Percentiles rank a stretch among this genome's conserved stretches.
Conservation (phyloP, 2,329 filamentous ascomycete species). For the Botrytis elliptica region DNA sequence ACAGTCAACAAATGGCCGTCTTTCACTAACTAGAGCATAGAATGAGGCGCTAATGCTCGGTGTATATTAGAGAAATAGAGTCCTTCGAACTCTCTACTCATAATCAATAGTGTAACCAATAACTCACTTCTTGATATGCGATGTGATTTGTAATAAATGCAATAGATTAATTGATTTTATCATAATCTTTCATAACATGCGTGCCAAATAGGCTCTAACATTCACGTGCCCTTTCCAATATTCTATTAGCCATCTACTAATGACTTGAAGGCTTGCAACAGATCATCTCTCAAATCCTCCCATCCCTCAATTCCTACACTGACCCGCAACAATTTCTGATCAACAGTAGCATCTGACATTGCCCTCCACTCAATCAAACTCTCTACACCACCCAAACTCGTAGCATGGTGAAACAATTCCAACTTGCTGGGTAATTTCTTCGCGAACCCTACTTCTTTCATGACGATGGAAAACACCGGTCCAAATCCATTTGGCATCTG, state of each 20-base stretch:
- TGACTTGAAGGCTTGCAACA: conserved; percentile 62
- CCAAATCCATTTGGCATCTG: conserved; percentile 94
- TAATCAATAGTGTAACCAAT: background rate
- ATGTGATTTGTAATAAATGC: background rate
- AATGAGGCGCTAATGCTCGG: background rate
- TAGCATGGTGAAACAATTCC: conserved; percentile 87
- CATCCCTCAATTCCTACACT: conserved; percentile 85
- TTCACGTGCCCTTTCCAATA: background rate
- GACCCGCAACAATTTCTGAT: conserved; percentile 70
- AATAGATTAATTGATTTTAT: background rate
- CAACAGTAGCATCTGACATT: conserved; percentile 76
- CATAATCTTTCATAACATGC: background rate
- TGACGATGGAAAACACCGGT: conserved; percentile 77
- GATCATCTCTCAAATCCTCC: conserved; percentile 78
- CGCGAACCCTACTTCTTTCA: conserved; percentile 61
- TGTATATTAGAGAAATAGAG: background rate
- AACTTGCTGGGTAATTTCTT: conserved; percentile 73
- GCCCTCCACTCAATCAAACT: conserved; percentile 94
- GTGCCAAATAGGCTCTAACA: background rate
- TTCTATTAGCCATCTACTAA: conserved; percentile 23
- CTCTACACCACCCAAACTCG: conserved; percentile 90
- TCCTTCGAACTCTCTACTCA: background rate
- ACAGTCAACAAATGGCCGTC: background rate
- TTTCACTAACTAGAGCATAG: background rate
- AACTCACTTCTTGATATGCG: background rate